phyloP scores from a whole-genome alignment of 2,329 filamentous ascomycete species.

The Nannizzia gypsea region DNA sequence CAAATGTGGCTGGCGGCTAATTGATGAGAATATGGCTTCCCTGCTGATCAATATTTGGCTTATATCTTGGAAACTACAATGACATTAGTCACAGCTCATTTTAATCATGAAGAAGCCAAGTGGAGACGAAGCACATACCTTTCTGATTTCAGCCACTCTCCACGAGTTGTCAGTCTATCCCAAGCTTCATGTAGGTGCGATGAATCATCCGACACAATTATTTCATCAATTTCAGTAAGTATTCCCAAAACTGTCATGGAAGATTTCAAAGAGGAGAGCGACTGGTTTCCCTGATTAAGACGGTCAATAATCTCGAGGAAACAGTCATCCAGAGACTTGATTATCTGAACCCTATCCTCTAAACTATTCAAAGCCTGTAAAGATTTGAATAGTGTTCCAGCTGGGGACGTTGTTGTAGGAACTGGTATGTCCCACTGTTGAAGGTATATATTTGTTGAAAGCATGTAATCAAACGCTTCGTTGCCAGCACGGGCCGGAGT shows the following conservation, averaged over 20 bases:
- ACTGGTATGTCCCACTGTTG: slow-evolving; percentile 87
- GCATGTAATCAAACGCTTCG: slow-evolving; percentile 56
- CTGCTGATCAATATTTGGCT: slow-evolving; percentile 70
- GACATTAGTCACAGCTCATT: not conserved
- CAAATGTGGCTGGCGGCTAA: slow-evolving; percentile 59
- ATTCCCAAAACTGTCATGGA: slow-evolving; percentile 57
- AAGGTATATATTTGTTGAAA: slow-evolving; percentile 66
- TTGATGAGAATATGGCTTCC: slow-evolving; percentile 66
- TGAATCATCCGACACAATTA: slow-evolving; percentile 50
- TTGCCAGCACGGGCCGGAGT: slow-evolving; percentile 39
- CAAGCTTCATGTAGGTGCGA: slow-evolving; percentile 52
- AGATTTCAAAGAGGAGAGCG: slow-evolving; percentile 38
- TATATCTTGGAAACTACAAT: slow-evolving; percentile 47
- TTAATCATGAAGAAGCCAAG: not conserved
- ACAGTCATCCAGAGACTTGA: slow-evolving; percentile 50
- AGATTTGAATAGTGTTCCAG: slow-evolving; percentile 62
- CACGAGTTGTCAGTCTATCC: slow-evolving; percentile 51
- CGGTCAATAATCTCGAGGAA: slow-evolving; percentile 37
- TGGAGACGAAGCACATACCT: slow-evolving; percentile 42
- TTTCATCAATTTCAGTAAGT: slow-evolving; percentile 69
- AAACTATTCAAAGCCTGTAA: slow-evolving; percentile 69
- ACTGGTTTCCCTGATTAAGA: slow-evolving; percentile 26
- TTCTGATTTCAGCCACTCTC: slow-evolving; percentile 71
- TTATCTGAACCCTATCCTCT: slow-evolving; percentile 43
- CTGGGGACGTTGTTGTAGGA: slow-evolving; percentile 49